Base-by-base conservation (phyloP, 306 rosid genomes). In the Luffa acutangula region DNA sequence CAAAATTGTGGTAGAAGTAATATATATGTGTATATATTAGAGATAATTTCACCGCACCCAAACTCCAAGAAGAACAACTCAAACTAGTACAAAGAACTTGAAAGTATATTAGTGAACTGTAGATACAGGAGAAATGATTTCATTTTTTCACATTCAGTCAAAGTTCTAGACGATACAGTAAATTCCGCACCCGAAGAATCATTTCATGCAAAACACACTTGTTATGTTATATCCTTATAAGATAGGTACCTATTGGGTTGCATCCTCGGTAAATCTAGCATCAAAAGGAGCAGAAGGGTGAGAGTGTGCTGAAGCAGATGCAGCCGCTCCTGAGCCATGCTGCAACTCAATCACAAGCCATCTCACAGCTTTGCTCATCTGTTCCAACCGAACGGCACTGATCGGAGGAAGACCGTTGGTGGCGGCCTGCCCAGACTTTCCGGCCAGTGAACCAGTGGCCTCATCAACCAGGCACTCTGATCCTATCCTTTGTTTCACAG, bases 281-380 rank as follows among this genome's bases (percentile, higher is more conserved):
- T 89, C 97, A 81, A 91, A 91, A 45, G 93, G 89, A 78, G 94
- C 89, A 2, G 91, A 85, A 31, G 87, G 79, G 46, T 90, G 97
- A 51, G 90, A 81, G 82, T 85, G 88, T 36, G 88, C 86, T 3
- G 92, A 72, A 84, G 71, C 85, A 75, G 90, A 80, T 77, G 84
- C 78, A 78, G 84, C 78, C 62, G 86, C 63, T 83, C 91, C 97
- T 74, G 92, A 89, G 53, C 92, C 91, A 51, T 89, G 87, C 85
- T 92, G 93, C 81, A 90, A 84, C 85, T 90, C 95, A 64, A 90
- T 86, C 52, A 92, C 93, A 56, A 90, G 93, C 91, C 92, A 90
- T 67, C 95, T 73, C 13, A 92, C 97, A 51, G 93, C 92, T 83
- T 92, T 90, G 78, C 95, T 92, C 95, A 90, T 89, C 80, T 92